Evolutionary conservation across 305 asterid species (phyloP), one percentile per base, ranked within the genome.

Genomic region (Fraxinus greggii): DNA sequence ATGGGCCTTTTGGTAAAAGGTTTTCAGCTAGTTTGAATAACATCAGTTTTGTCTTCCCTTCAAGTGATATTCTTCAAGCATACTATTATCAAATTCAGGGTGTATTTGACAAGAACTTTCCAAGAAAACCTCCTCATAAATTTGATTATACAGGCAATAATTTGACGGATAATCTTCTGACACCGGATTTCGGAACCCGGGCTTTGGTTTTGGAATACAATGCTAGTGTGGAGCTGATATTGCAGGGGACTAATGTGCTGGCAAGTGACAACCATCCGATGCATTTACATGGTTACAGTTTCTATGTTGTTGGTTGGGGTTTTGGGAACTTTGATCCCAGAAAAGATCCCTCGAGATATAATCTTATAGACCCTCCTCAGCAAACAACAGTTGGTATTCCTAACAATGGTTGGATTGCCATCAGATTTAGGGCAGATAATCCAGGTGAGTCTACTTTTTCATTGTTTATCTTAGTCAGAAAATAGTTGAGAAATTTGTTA

Each of bases 261-360:
- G 92, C 90, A 4, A 81, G 85, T 76, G 88, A 85, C 7, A 86
- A 90, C 17, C 93, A 90, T 75, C 91, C 91, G 0, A 85, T 90
- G 77, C 93, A 90, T 82, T 54, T 90, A 13, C 93, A 90, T 78
- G 91, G 93, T 1, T 82, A 79, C 29, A 86, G 85, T 0, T 90
- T 88, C 51, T 90, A 87, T 63, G 89, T 88, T 4, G 90, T 90
- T 9, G 93, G 91, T 1, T 85, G 84, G 87, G 93, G 93, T 0
- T 90, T 90, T 32, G 93, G 93, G 2, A 87, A 90, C 36, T 88
- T 88, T 35, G 85, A 88, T 36, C 74, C 78, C 1, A 24, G 26
- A 23, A 87, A 59, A 19, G 88, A 72, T 32, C 84, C 83, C 0
- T 35, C 63, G 48, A 81, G 72, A 31, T 88, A 86, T 77, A 88